These are phyloP conservation scores for Stagonosporopsis vannaccii DNA, from an alignment of 2,329 filamentous ascomycete species.

Conservation along the genomic window DNA sequence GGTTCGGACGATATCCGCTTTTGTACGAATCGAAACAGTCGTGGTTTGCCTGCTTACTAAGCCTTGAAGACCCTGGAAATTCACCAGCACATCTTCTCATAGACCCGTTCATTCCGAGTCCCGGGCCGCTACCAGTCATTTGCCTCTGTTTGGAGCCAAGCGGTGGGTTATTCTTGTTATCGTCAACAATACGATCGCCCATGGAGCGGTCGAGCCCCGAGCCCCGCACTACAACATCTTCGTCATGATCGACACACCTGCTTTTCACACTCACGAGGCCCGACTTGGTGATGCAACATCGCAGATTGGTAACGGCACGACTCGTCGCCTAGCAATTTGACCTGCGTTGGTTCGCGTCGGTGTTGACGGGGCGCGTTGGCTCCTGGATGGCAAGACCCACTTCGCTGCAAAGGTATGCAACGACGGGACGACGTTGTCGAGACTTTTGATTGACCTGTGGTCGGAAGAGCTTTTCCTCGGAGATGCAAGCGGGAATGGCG, in stretches of 20 bases:
- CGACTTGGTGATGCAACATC: slow-evolving; percentile 10
- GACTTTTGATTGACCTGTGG: neutral
- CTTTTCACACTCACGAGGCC: slow-evolving; percentile 15
- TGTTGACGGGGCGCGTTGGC: neutral
- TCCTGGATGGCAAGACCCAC: slow-evolving; percentile 6
- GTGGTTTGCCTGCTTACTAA: neutral
- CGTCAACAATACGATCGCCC: slow-evolving; percentile 9
- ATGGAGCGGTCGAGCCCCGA: slow-evolving; percentile 13
- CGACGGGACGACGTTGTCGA: slow-evolving; percentile 4
- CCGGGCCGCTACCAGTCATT: neutral
- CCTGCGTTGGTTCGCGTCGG: neutral
- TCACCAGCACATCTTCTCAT: no score
- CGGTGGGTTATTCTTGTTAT: slow-evolving; percentile 2
- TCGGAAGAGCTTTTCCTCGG: neutral
- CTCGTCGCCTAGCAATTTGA: neutral
- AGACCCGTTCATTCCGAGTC: neutral
- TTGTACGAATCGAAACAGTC: neutral
- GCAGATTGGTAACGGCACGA: slow-evolving; percentile 3
- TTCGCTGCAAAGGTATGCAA: slow-evolving; percentile 11
- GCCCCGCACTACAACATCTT: slow-evolving; percentile 21
- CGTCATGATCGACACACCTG: slow-evolving; percentile 29
- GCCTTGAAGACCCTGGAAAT: neutral
- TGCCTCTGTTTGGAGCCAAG: neutral
- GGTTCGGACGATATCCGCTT: neutral
- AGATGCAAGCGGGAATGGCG: neutral